phyloP scores from a whole-genome alignment of 1,139 yeast genomes.

The Yamadazyma mexicana region DNA sequence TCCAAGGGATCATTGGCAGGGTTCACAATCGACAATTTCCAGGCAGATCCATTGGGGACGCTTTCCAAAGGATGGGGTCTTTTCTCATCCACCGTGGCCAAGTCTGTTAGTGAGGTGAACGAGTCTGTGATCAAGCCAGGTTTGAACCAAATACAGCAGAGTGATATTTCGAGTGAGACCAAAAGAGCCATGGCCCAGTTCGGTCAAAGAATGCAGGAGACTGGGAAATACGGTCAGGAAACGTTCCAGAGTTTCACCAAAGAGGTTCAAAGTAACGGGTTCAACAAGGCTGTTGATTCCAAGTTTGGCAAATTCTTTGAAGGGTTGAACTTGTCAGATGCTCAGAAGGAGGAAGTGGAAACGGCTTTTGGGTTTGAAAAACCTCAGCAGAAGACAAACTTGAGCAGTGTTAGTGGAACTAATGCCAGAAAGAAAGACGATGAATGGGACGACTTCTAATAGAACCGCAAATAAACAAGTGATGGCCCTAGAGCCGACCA shows the following conservation, averaged over 20 bases:
- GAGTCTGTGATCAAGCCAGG: slow-evolving; percentile 89
- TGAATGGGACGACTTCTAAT: slow-evolving; percentile 48
- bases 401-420: slow-evolving; percentile 44
- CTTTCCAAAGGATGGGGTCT: slow-evolving; percentile 92
- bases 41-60: slow-evolving; percentile 85
- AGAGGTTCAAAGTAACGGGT: slow-evolving; percentile 36
- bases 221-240: slow-evolving; percentile 70
- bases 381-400: slow-evolving; percentile 59
- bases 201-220: slow-evolving; percentile 90
- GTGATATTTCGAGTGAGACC: slow-evolving; percentile 79
- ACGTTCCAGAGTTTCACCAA: slow-evolving; percentile 65
- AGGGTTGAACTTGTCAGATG: slow-evolving; percentile 32
- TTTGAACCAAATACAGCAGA: slow-evolving; percentile 74
- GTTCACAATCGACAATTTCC: slow-evolving; percentile 73
- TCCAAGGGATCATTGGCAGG: slow-evolving; percentile 44
- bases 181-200: slow-evolving; percentile 91
- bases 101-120: slow-evolving; percentile 82
- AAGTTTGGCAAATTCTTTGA: slow-evolving; percentile 54
- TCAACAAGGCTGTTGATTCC: slow-evolving; percentile 43
- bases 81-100: slow-evolving; percentile 78
- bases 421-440: slow-evolving; percentile 23
- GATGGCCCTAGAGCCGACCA: too few species aligned
- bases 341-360: slow-evolving; percentile 35
- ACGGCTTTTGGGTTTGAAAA: slow-evolving; percentile 71
- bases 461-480: too few species aligned